Conservation (phyloP, 176 grass and related monocot genomes). For the Eremochloa ophiuroides region DNA sequence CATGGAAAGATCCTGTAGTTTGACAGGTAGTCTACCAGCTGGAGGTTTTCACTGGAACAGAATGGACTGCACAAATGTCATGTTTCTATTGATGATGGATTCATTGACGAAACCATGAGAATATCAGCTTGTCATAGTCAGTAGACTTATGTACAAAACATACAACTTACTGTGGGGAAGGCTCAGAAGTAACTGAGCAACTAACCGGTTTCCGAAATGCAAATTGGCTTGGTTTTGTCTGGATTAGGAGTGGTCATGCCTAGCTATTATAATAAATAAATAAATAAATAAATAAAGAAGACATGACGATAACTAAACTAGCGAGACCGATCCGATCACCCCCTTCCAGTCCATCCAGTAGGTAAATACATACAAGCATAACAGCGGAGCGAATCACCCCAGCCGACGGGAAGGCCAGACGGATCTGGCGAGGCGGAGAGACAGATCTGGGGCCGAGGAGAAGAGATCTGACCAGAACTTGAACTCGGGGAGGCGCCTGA, state of each 20-base stretch:
- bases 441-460: constrained; percentile 15
- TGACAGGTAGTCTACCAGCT: background rate
- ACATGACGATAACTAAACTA: background rate
- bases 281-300: too few species aligned
- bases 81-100: too few species aligned
- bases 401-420: background rate
- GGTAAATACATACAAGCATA: background rate
- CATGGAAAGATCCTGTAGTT: background rate
- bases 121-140: too few species aligned
- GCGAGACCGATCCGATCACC: background rate
- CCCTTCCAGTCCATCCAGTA: background rate
- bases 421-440: constrained; percentile 14
- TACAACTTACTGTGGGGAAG: background rate
- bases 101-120: too few species aligned
- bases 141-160: background rate
- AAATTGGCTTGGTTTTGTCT: background rate
- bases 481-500: constrained; percentile 89
- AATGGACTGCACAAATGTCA: too few species aligned
- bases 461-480: constrained; percentile 69
- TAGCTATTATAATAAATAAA: too few species aligned
- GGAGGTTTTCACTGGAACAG: background rate
- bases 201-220: background rate
- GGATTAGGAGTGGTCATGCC: background rate
- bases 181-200: background rate
- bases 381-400: background rate